These are phyloP conservation scores for Schizosaccharomyces osmophilus DNA, from an alignment of 805 yeast species.

Conservation along the genomic window DNA sequence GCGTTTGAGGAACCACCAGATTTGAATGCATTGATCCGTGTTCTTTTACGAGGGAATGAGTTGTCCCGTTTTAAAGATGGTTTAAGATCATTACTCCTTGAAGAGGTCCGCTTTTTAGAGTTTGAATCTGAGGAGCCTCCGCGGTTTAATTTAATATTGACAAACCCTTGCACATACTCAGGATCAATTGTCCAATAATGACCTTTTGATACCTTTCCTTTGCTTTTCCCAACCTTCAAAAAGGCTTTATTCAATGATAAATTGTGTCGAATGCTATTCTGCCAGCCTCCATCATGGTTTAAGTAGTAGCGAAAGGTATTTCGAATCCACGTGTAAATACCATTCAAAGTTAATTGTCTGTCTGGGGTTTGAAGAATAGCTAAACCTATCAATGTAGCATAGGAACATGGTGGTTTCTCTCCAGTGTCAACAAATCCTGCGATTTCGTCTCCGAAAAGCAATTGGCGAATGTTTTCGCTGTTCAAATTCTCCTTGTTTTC, in stretches of 20 bases:
- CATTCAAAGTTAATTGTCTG: conserved; percentile 69
- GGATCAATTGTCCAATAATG: conserved; percentile 97
- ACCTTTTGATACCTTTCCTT: conserved; percentile 97
- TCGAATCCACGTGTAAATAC: conserved; percentile 78
- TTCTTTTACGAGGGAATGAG: neutral
- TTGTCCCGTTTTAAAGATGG: neutral
- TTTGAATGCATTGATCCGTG: neutral
- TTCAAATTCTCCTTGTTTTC: neutral
- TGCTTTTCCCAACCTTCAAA: conserved; percentile 85
- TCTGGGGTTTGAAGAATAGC: conserved; percentile 74
- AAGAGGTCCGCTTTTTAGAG: neutral
- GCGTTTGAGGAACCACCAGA: neutral
- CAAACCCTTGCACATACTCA: conserved; percentile 29
- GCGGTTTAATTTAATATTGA: neutral
- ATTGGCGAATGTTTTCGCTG: neutral
- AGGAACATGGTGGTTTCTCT: conserved; percentile 36
- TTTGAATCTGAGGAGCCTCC: neutral
- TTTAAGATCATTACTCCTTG: neutral
- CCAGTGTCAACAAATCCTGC: neutral
- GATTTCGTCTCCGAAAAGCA: neutral
- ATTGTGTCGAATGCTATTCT: conserved; percentile 88
- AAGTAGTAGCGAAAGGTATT: conserved; percentile 75
- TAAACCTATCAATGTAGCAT: conserved; percentile 96
- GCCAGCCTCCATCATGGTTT: conserved; percentile 90
- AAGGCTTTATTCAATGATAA: conserved; percentile 86